Evolutionary conservation across 306 rosid species (phyloP).

Genomic region (Cucurbita moschata): DNA sequence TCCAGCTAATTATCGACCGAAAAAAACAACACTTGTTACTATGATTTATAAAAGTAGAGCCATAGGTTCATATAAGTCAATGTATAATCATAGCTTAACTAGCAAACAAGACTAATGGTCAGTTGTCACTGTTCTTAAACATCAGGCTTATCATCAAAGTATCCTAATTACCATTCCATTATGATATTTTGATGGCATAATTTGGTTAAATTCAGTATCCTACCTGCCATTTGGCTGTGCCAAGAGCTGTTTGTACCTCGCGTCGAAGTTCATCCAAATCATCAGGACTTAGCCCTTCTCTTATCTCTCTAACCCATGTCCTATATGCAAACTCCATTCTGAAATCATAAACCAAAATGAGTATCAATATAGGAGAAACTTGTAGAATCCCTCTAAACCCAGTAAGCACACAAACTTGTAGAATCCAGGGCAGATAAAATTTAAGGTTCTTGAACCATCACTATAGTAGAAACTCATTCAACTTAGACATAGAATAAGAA

Average conservation of each 20-base stretch:
- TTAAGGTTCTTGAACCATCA: not conserved
- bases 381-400: not conserved
- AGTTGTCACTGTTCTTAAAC: not conserved
- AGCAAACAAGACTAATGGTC: not conserved
- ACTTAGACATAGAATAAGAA: not conserved
- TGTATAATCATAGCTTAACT: not conserved
- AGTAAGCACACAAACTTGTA: not conserved
- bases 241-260: constrained; percentile 87
- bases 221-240: constrained; percentile 99
- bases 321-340: constrained; percentile 89
- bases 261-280: constrained; percentile 54
- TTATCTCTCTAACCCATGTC: constrained; percentile 67
- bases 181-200: not conserved
- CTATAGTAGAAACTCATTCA: not conserved
- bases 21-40: constrained; percentile 11
- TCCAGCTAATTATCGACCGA: constrained; percentile 45
- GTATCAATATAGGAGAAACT: not conserved
- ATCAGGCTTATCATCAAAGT: not conserved
- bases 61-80: not conserved
- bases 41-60: not conserved
- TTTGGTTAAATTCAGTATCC: not conserved
- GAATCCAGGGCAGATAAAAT: not conserved
- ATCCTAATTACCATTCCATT: not conserved
- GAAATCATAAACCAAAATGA: not conserved
- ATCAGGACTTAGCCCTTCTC: constrained; percentile 31